phyloP scores from a whole-genome alignment of 768 basidiomycete genomes.

The Boletus sp. region DNA sequence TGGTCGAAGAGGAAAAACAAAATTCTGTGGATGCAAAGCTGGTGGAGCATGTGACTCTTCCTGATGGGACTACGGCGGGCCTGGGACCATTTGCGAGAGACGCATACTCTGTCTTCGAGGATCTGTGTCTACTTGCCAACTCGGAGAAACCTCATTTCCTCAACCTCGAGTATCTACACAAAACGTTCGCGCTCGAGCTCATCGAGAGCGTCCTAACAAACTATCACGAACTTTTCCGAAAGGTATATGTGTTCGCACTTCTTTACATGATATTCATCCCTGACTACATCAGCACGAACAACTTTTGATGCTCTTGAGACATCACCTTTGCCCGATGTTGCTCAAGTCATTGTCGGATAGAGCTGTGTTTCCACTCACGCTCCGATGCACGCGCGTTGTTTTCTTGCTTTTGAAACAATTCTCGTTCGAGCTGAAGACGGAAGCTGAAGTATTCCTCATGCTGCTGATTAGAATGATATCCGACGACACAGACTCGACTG shows the following conservation, averaged over 20 bases:
- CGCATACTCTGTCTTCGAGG: slow-evolving; percentile 86
- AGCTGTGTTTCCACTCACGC: slow-evolving; percentile 79
- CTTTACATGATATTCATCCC: neutral
- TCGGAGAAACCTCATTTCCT: slow-evolving; percentile 78
- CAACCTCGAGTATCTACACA: slow-evolving; percentile 75
- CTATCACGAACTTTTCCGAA: slow-evolving; percentile 80
- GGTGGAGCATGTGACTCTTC: slow-evolving; percentile 49
- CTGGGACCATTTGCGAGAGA: slow-evolving; percentile 79
- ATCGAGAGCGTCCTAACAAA: slow-evolving; percentile 96
- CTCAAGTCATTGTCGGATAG: slow-evolving; percentile 82
- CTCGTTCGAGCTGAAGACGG: slow-evolving; percentile 70
- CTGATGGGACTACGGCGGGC: slow-evolving; percentile 60
- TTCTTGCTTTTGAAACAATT: slow-evolving; percentile 93
- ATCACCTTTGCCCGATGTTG: slow-evolving; percentile 87
- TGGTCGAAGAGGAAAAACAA: slow-evolving; percentile 68
- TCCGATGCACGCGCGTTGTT: slow-evolving; percentile 90
- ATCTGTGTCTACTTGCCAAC: slow-evolving; percentile 85
- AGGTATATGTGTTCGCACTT: slow-evolving; percentile 43
- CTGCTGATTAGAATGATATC: slow-evolving; percentile 62
- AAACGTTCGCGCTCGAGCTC: slow-evolving; percentile 95
- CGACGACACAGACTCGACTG: slow-evolving; percentile 43
- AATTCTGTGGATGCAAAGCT: slow-evolving; percentile 24
- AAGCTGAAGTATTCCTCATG: slow-evolving; percentile 84
- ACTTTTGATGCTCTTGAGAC: slow-evolving; percentile 78
- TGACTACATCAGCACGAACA: slow-evolving; percentile 61